Evolutionary conservation across 129 eudicot genomes (phyloP).

Genomic region (Chrysanthemum seticuspe): DNA sequence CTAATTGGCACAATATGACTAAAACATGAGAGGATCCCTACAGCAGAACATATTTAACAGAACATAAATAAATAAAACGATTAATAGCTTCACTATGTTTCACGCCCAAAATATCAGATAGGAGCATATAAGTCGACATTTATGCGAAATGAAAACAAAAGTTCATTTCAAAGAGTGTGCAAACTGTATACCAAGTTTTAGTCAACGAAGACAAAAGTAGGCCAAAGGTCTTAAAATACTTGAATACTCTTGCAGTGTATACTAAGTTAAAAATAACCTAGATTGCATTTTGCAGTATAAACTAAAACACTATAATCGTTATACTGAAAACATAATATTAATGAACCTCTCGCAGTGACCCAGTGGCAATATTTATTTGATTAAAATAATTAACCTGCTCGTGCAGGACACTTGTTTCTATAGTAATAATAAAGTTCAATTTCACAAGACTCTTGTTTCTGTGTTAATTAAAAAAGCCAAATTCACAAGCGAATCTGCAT

Average conservation of each 20-base stretch:
- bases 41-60: slow-evolving; percentile 2
- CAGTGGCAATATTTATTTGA: neutral
- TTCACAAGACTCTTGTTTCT: neutral
- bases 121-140: neutral
- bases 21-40: neutral
- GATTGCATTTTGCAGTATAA: slow-evolving; percentile 9
- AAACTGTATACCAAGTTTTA: slow-evolving; percentile 8
- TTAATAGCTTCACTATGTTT: neutral
- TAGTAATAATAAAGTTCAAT: neutral
- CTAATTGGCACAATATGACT: neutral
- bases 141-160: neutral
- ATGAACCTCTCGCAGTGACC: neutral
- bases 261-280: neutral
- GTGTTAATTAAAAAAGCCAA: neutral
- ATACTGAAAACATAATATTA: too few species aligned
- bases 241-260: neutral
- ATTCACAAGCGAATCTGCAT: neutral
- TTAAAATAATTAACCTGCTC: neutral
- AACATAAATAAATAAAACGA: slow-evolving; percentile 4
- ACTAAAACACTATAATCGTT: too few species aligned
- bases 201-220: neutral
- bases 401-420: neutral
- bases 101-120: neutral
- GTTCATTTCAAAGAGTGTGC: slow-evolving; percentile 9
- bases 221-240: neutral